Base-by-base conservation (phyloP, 192 early-diverging fungal species). In the Backusella mclennaniae region DNA sequence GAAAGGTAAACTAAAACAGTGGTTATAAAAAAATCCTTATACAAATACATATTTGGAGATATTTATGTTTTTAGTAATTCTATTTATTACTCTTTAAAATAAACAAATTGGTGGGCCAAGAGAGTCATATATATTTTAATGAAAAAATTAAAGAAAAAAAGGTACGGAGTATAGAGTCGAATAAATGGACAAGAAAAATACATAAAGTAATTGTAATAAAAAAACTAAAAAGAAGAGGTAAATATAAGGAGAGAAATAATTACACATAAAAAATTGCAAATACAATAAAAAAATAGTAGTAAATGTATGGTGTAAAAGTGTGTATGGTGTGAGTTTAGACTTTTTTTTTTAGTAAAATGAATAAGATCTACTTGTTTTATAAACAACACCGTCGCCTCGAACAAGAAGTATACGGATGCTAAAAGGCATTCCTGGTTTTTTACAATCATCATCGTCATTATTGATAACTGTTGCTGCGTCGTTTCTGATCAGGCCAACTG, bases 321-420 rank as follows among this genome's bases (percentile, higher is more conserved):
- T 56, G 9, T 11, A 56, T 56, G 53, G 17, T 7, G 53, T 56
- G 9, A 2, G 21, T 19, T 49, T 19, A 49, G 46, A 38, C 1
- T 38, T 53, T 59, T 59, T 59, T 23, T 14, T 14, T 23, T 26
- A 67, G 67, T 73, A 79, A 46, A 73, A 78, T 12, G 69, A 71
- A 67, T 78, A 78, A 31, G 36, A 78, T 46, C 39, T 71, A 39
- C 74, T 68, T 14, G 79, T 83, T 29, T 67, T 80, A 52, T 77
- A 79, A 17, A 82, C 76, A n/a, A 85, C 76, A 35, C 84, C 81
- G 53, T 83, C 81, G 12, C 71, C 73, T 49, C 84, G 75, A 33
- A 79, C 79, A n/a, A 83, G 76, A 38, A 83, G 42, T 14, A 83
- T 80, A 41, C 69, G 66, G 12, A 69, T 74, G 29, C 71, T 52